These are phyloP conservation scores for Plantago coronopus DNA, from an alignment of 305 asterid genomes.

Conservation along the genomic window DNA sequence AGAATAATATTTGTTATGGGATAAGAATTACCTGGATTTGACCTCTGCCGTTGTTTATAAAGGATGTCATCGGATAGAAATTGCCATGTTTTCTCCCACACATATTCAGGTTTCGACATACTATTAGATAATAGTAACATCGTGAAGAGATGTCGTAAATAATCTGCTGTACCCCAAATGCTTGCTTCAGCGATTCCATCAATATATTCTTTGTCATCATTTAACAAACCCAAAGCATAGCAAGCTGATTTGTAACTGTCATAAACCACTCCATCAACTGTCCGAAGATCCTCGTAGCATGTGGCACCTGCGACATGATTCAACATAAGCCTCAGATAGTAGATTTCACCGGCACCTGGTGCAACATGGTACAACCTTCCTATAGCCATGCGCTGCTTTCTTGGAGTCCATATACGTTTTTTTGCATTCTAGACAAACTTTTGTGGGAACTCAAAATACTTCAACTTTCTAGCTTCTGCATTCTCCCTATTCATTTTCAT, in stretches of 20 bases:
- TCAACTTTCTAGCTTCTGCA: too few relatives aligned
- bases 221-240: not conserved
- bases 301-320: not conserved
- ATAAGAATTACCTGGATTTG: too few relatives aligned
- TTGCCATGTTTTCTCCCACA: not conserved
- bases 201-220: constrained; percentile 1
- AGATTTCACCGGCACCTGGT: not conserved
- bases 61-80: not conserved
- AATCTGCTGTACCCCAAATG: not conserved
- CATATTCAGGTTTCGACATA: not conserved
- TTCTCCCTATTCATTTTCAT: not conserved
- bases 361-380: too few relatives aligned
- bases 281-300: not conserved
- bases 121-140: not conserved
- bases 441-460: too few relatives aligned
- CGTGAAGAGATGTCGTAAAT: not conserved
- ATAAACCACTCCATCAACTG: not conserved
- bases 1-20: too few relatives aligned
- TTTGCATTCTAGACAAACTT: too few relatives aligned
- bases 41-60: too few relatives aligned
- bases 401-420: too few relatives aligned
- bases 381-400: too few relatives aligned
- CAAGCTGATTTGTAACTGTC: not conserved
- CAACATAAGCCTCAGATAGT: not conserved
- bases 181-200: not conserved